These are phyloP conservation scores for Stipa capillata DNA, from an alignment of 176 grass and related monocot genomes.

Conservation along the genomic window DNA sequence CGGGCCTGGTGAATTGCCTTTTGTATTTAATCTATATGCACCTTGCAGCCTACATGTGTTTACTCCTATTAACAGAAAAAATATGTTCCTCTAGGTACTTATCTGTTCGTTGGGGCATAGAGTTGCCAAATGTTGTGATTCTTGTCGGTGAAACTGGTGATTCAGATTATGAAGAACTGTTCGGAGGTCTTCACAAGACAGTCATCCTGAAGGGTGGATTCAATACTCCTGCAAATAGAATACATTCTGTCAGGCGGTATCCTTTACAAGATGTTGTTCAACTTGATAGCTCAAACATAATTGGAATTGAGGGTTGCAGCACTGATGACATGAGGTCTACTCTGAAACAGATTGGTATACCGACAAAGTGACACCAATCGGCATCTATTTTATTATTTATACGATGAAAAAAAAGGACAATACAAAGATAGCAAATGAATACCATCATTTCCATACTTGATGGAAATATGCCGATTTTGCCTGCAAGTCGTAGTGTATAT, in stretches of 20 bases:
- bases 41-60: neutral
- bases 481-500: neutral
- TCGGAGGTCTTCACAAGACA: conserved; percentile 78
- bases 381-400: neutral
- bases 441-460: conserved; percentile 12
- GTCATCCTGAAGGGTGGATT: conserved; percentile 74
- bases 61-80: neutral
- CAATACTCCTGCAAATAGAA: conserved; percentile 53
- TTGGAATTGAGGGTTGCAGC: conserved; percentile 46
- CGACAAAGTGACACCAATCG: conserved; percentile 4
- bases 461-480: conserved; percentile 50
- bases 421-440: conserved; percentile 25
- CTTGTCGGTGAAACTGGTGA: conserved; percentile 81
- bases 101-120: conserved; percentile 77
- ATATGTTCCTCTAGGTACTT: conserved; percentile 56
- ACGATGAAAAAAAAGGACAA: conserved; percentile 19
- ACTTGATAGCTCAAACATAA: conserved; percentile 68
- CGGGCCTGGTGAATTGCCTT: neutral
- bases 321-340: conserved; percentile 42
- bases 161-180: conserved; percentile 81
- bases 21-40: neutral
- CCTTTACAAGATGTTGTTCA: conserved; percentile 75
- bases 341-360: conserved; percentile 42
- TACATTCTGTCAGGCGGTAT: conserved; percentile 58
- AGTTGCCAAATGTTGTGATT: conserved; percentile 53